Percentiles rank a stretch among this genome's conserved stretches.
phyloP scores from a whole-genome alignment of 805 yeast genomes.

The Teunomyces tritomae region DNA sequence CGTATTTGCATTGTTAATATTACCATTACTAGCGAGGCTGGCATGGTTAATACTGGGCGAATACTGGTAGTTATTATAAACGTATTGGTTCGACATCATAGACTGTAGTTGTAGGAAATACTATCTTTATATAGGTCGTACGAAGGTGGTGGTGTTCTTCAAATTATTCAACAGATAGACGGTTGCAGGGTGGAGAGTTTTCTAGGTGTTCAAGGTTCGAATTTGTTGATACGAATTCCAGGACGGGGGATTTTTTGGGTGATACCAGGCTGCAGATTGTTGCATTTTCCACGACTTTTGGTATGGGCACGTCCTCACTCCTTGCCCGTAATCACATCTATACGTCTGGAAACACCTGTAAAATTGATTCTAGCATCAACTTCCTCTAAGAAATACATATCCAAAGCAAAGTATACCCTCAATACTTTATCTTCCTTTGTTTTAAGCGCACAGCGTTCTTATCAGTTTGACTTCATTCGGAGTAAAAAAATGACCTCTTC shows the following conservation, averaged over 20 bases:
- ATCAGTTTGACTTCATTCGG: background rate
- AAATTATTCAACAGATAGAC: background rate
- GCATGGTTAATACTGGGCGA: slow-evolving; percentile 28
- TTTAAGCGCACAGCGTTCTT: background rate
- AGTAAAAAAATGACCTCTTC: background rate
- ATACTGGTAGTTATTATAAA: slow-evolving; percentile 31
- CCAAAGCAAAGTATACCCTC: no score
- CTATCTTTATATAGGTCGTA: background rate
- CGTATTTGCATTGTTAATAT: slow-evolving; percentile 11
- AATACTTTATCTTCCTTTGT: background rate
- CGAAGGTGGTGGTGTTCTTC: background rate
- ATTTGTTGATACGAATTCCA: slow-evolving; percentile 3
- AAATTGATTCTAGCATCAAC: background rate
- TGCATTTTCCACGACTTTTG: slow-evolving; percentile 1
- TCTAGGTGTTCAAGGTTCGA: background rate
- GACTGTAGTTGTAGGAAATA: background rate
- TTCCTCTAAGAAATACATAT: no score
- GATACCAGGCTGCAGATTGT: slow-evolving; percentile 3
- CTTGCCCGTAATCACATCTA: background rate
- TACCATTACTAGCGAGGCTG: slow-evolving; percentile 6
- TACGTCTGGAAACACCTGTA: background rate
- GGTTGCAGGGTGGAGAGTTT: background rate
- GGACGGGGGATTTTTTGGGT: background rate
- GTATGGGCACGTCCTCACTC: background rate
- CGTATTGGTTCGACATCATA: slow-evolving; percentile 35